These are phyloP conservation scores for Penicillium sp. DNA, from an alignment of 2,329 filamentous ascomycete genomes.

Conservation along the genomic window DNA sequence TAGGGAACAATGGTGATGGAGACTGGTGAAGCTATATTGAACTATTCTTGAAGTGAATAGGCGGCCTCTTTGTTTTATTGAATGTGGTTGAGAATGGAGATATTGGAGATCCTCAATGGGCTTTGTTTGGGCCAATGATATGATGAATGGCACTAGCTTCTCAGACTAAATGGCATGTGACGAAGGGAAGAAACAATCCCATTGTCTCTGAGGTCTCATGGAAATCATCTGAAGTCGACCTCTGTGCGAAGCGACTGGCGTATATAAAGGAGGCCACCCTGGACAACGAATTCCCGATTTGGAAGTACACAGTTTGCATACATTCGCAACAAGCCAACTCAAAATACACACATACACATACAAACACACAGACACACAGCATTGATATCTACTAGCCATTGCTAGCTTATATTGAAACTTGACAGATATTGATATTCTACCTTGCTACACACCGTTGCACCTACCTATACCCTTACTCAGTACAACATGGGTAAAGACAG, in stretches of 20 bases:
- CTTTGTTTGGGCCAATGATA: not conserved
- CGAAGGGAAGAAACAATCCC: not conserved
- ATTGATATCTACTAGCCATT: not conserved
- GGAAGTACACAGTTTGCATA: not conserved
- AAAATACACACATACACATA: not conserved
- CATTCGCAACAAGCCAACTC: not conserved
- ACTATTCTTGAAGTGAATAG: too few species aligned
- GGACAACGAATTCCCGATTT: too few species aligned
- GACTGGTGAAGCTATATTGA: too few species aligned
- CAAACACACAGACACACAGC: too few species aligned
- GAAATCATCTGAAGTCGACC: too few species aligned
- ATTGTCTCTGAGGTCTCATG: not conserved
- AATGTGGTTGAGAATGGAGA: not conserved
- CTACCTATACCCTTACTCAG: not conserved
- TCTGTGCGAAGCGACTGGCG: too few species aligned
- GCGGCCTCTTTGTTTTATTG: not conserved
- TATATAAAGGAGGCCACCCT: too few species aligned
- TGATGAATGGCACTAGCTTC: too few species aligned
- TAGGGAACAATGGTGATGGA: too few species aligned
- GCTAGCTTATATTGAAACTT: not conserved
- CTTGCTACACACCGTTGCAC: not conserved
- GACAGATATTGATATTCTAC: not conserved
- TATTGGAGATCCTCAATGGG: not conserved
- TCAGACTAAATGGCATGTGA: too few species aligned
- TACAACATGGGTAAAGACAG: conserved; percentile 1